phyloP scores from a whole-genome alignment of 83 land plant species.

The Picea abies region DNA sequence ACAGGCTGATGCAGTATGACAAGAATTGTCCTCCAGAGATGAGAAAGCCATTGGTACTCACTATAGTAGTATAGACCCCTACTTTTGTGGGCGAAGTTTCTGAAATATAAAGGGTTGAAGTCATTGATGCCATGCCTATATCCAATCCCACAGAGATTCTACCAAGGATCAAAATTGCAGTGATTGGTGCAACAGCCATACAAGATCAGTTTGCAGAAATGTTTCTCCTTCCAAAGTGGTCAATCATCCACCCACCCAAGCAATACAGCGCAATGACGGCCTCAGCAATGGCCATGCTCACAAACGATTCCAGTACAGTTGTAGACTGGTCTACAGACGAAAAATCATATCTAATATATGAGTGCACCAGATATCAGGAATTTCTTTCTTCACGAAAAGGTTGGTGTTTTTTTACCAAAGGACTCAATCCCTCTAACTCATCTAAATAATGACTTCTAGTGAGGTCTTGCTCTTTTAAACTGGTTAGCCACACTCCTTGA shows the following conservation, averaged over 20 bases:
- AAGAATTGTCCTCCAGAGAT: conserved; percentile 80
- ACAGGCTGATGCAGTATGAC: conserved; percentile 71
- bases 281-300: conserved; percentile 84
- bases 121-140: conserved; percentile 91
- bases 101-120: conserved; percentile 81
- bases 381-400: too few relatives aligned
- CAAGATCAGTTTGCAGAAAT: conserved; percentile 53
- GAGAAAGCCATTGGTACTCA: conserved; percentile 69
- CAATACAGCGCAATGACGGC: conserved; percentile 69
- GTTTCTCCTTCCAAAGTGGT: conserved; percentile 63
- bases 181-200: conserved; percentile 70
- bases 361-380: conserved; percentile 58
- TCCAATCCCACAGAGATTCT: conserved; percentile 72
- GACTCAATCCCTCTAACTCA: too few relatives aligned
- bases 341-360: conserved; percentile 62
- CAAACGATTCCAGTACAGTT: conserved; percentile 66
- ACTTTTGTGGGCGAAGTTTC: conserved; percentile 77
- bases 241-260: conserved; percentile 71
- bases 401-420: too few relatives aligned
- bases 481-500: too few relatives aligned
- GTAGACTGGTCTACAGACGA: conserved; percentile 31
- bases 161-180: conserved; percentile 57
- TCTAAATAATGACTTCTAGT: too few relatives aligned
- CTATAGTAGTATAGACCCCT: conserved; percentile 61
- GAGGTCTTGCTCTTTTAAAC: too few relatives aligned